phyloP scores from a whole-genome alignment of 73 alveolate genomes.

The Stentor roeselii region DNA sequence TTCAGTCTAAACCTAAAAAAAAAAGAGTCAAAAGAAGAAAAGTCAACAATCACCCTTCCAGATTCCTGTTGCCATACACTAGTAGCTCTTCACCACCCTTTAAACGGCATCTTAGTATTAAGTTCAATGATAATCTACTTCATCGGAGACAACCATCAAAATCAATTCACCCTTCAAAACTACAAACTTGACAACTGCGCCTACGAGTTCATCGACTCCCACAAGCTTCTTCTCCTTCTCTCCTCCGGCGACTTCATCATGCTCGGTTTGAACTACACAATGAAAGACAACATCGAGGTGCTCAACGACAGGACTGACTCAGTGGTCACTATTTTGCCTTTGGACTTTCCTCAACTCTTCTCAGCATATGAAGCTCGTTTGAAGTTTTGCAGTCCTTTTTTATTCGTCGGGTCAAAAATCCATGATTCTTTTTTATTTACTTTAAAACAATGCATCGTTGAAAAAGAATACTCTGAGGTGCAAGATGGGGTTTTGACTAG shows the following conservation, averaged over 20 bases:
- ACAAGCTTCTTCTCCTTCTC: neutral
- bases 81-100: neutral
- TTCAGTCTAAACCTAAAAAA: constrained; percentile 4
- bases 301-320: neutral
- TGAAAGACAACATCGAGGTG: neutral
- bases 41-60: neutral
- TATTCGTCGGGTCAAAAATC: constrained; percentile 9
- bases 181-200: neutral
- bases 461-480: neutral
- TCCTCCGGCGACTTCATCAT: constrained; percentile 4
- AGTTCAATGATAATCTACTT: neutral
- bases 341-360: neutral
- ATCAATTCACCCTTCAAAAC: neutral
- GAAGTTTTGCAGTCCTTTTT: neutral
- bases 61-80: neutral
- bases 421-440: constrained; percentile 16
- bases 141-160: neutral
- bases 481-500: neutral
- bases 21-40: neutral
- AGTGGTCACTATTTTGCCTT: neutral
- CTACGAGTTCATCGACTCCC: neutral
- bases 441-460: neutral
- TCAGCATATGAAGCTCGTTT: neutral
- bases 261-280: neutral
- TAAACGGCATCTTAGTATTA: neutral